Percentiles rank a stretch among this genome's conserved stretches.
These are phyloP conservation scores for Scedosporium boydii DNA, from an alignment of 2,329 filamentous ascomycete species.

Conservation along the genomic window DNA sequence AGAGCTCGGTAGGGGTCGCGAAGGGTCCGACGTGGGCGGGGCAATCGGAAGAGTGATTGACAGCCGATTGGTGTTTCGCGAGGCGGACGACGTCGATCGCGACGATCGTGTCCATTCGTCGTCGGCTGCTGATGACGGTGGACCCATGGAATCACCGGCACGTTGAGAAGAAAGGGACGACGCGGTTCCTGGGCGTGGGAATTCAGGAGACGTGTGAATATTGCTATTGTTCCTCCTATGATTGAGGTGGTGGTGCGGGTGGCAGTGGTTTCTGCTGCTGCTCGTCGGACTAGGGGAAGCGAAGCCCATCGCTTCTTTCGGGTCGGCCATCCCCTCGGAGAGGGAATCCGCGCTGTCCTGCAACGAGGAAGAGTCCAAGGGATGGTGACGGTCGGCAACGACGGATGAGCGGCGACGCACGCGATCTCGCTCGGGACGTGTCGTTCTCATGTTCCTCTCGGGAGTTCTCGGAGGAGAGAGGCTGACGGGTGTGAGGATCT, in stretches of 20 bases:
- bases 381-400: constrained; percentile 22
- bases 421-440: constrained; percentile 20
- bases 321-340: neutral
- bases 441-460: constrained; percentile 13
- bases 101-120: constrained; percentile 35
- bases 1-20: constrained; percentile 40
- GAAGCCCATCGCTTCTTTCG: neutral
- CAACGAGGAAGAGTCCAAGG: constrained; percentile 4
- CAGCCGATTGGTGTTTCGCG: constrained; percentile 46
- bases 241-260: neutral
- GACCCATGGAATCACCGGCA: neutral
- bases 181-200: neutral
- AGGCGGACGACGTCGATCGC: constrained; percentile 43
- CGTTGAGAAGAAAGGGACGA: neutral
- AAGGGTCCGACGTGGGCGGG: constrained; percentile 39
- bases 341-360: neutral
- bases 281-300: neutral
- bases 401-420: constrained; percentile 30
- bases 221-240: neutral
- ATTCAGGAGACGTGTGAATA: neutral
- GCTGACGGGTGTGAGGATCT: neutral
- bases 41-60: constrained; percentile 55
- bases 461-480: constrained; percentile 11
- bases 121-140: constrained; percentile 26
- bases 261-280: neutral